Evolutionary conservation across 176 grass and related monocot genomes (phyloP).

Genomic region (Phoenix dactylifera): DNA sequence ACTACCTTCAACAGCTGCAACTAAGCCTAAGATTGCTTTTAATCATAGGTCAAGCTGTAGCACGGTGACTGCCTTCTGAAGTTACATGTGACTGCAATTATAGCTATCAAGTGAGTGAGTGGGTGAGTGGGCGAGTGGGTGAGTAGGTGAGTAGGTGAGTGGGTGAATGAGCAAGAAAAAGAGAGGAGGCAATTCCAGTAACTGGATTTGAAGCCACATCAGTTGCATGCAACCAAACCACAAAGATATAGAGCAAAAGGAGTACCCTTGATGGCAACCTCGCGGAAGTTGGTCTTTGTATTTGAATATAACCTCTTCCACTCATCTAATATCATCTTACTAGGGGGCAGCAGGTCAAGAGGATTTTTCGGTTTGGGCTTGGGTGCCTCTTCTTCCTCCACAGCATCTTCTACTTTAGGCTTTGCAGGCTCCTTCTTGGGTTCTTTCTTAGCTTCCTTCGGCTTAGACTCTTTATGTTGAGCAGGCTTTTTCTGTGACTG

Average conservation of each 20-base stretch:
- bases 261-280: conserved; percentile 85
- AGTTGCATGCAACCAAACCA: too few relatives aligned
- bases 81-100: too few relatives aligned
- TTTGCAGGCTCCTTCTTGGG: conserved; percentile 49
- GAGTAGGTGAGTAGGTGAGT: too few relatives aligned
- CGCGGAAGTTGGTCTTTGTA: conserved; percentile 78
- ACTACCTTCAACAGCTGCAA: too few relatives aligned
- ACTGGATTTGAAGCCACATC: too few relatives aligned
- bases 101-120: too few relatives aligned
- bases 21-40: too few relatives aligned
- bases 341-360: conserved; percentile 71
- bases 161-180: too few relatives aligned
- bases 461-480: conserved; percentile 57
- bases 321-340: conserved; percentile 86
- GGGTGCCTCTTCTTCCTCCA: conserved; percentile 55
- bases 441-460: conserved; percentile 55
- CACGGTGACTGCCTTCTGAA: too few relatives aligned
- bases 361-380: conserved; percentile 83
- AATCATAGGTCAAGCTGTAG: too few relatives aligned
- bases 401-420: conserved; percentile 32
- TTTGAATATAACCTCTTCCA: conserved; percentile 92
- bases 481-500: conserved; percentile 31
- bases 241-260: not conserved
- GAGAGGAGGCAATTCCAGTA: too few relatives aligned
- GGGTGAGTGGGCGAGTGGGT: too few relatives aligned